These are phyloP conservation scores for Aspergillus diversus DNA, from an alignment of 495 filamentous ascomycete species.

Conservation along the genomic window DNA sequence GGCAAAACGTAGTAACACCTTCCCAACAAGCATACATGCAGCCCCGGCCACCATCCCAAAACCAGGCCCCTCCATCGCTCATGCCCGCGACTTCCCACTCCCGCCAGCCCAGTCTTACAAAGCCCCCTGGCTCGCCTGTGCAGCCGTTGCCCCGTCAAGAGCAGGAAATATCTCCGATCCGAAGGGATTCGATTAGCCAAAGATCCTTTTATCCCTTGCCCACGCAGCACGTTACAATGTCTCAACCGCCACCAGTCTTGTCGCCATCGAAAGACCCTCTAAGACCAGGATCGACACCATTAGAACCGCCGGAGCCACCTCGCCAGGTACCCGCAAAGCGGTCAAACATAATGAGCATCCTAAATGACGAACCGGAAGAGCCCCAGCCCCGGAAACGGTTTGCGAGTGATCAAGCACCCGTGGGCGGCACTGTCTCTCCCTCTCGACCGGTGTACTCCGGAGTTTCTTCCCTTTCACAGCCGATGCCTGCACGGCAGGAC, in stretches of 20 bases:
- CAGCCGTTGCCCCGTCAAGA: conserved; percentile 39
- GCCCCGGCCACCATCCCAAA: conserved; percentile 31
- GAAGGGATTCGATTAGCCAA: conserved; percentile 44
- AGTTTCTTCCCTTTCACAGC: conserved; percentile 21
- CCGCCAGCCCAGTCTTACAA: conserved; percentile 44
- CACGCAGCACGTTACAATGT: conserved; percentile 30
- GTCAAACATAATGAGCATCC: conserved; percentile 62
- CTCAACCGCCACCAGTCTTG: conserved; percentile 39
- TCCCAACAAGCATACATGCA: conserved; percentile 36
- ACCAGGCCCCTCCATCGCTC: conserved; percentile 31
- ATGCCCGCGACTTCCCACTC: conserved; percentile 40
- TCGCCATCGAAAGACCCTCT: conserved; percentile 48
- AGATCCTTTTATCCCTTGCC: conserved; percentile 36
- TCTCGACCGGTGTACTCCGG: conserved; percentile 31
- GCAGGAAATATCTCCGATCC: conserved; percentile 41
- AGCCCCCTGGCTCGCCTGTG: conserved; percentile 43
- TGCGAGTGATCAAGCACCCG: conserved; percentile 40
- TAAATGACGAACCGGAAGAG: conserved; percentile 62
- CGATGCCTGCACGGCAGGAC: conserved; percentile 31
- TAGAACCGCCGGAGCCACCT: conserved; percentile 44
- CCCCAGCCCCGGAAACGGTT: conserved; percentile 57
- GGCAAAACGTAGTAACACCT: conserved; percentile 16
- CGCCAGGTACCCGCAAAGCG: conserved; percentile 57
- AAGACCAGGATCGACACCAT: conserved; percentile 42
- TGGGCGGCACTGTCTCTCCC: conserved; percentile 29